Percentiles rank a stretch among this genome's conserved stretches.
Conservation (phyloP, 73 alveolate genomes). For the Paramecium biaurelia region DNA sequence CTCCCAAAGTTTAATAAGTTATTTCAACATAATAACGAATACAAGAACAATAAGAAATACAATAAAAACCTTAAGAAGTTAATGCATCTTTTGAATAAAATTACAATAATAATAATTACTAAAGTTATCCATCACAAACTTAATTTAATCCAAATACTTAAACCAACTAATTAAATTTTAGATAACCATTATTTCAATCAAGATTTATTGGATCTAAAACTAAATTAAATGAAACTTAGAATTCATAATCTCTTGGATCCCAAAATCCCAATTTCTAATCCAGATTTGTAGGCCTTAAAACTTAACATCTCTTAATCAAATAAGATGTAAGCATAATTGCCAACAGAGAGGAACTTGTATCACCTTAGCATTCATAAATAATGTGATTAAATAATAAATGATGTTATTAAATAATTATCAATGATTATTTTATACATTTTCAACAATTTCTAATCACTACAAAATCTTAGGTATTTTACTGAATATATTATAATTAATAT, state of each 20-base stretch:
- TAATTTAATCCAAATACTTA: neutral
- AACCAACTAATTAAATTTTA: neutral
- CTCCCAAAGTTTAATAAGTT: neutral
- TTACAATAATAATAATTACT: neutral
- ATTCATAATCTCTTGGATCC: neutral
- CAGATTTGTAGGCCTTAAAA: neutral
- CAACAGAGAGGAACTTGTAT: neutral
- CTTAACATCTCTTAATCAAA: neutral
- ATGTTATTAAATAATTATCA: neutral
- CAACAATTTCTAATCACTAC: neutral
- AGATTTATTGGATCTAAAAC: slow-evolving; percentile 5
- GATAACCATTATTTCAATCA: neutral
- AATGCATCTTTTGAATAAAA: neutral
- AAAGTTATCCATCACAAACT: neutral
- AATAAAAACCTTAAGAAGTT: neutral
- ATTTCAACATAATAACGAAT: neutral
- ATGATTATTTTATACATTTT: neutral
- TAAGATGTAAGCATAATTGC: neutral
- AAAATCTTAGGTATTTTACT: neutral
- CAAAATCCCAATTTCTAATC: neutral
- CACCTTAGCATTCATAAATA: neutral
- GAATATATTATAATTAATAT: too few relatives aligned
- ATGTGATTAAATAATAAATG: neutral
- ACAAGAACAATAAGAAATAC: neutral
- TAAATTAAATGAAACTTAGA: neutral